Evolutionary conservation across 148 eudicot species (phyloP), one percentile per base, ranked within the genome.

Genomic region (Nyssa sinensis): DNA sequence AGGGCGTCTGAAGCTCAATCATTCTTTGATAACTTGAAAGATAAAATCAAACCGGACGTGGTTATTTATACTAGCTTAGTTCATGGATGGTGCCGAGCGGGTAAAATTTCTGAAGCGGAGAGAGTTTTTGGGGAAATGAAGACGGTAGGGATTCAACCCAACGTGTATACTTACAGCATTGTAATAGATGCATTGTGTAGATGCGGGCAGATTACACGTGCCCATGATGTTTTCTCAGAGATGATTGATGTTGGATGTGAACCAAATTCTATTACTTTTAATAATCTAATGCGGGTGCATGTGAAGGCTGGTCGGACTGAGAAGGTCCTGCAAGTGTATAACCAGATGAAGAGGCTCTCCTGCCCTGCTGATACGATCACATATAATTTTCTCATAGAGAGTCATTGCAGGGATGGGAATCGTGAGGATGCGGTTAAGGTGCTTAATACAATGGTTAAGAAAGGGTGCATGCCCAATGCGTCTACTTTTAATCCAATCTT

Each of bases 161-260:
- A 88, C 85, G 98, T 94, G 71, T 88, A 88, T 62, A 92, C 97
- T 21, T 94, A 90, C 60, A 81, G 74, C 33, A 77, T 74, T 72
- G 92, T 92, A 44, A 90, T 94, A 66, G 98, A 94, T 85, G 96
- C 84, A 0, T 77, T 94, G 85, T 94, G 97, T 80, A 82, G 98
- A 64, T 63, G 78, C 11, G 92, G 97, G 67, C 97, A 92, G 62
- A 89, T 89, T 59, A 87, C 81, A 0, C 91, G 98, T 13, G 97
- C 98, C 25, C 91, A 94, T 33, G 98, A 94, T 81, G 96, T 94
- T 29, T 90, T 94, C 14, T 73, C 96, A 1, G 98, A 94, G 73
- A 94, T 94, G 98, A 75, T 94, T 75, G 96, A 90, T 61, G 71
- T 47, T 37, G 97, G 96, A 5, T 83, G 89, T 65, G 70, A 74